phyloP scores from a whole-genome alignment of 2,329 filamentous ascomycete species.

The Gaeumannomyces sp. region DNA sequence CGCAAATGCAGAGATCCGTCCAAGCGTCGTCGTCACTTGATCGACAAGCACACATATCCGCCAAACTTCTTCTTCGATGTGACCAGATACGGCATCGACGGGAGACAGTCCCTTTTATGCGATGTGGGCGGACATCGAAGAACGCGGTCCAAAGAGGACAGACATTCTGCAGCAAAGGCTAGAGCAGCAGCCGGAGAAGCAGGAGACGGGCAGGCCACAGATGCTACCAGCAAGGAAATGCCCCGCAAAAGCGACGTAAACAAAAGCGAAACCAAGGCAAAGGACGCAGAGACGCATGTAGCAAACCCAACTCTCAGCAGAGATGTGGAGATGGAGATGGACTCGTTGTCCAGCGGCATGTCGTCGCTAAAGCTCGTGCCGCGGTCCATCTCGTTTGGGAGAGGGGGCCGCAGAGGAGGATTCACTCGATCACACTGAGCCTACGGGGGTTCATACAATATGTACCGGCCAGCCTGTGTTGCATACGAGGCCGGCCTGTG shows the following conservation, averaged over 20 bases:
- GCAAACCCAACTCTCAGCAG: background rate
- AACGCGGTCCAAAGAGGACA: background rate
- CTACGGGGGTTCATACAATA: background rate
- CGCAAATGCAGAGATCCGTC: slow-evolving; percentile 75
- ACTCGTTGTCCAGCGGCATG: slow-evolving; percentile 60
- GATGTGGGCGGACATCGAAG: slow-evolving; percentile 31
- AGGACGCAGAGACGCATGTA: background rate
- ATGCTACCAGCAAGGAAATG: background rate
- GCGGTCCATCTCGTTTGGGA: slow-evolving; percentile 58
- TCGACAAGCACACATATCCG: slow-evolving; percentile 92
- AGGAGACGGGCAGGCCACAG: background rate
- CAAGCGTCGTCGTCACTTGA: slow-evolving; percentile 81
- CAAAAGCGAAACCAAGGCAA: slow-evolving; percentile 3
- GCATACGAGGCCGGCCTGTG: background rate
- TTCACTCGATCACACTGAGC: slow-evolving; percentile 34
- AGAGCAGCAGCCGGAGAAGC: background rate
- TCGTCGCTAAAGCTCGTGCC: slow-evolving; percentile 67
- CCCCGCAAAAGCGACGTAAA: background rate
- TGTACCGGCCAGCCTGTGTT: background rate
- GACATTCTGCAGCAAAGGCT: background rate
- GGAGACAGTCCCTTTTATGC: slow-evolving; percentile 69
- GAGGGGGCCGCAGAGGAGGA: slow-evolving; percentile 45
- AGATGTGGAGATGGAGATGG: slow-evolving; percentile 48
- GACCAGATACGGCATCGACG: slow-evolving; percentile 84
- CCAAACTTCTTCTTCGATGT: slow-evolving; percentile 83